Evolutionary conservation across 768 basidiomycete genomes (phyloP), one percentile per base, ranked within the genome.

Genomic region (Sporobolomyces phaffii): DNA sequence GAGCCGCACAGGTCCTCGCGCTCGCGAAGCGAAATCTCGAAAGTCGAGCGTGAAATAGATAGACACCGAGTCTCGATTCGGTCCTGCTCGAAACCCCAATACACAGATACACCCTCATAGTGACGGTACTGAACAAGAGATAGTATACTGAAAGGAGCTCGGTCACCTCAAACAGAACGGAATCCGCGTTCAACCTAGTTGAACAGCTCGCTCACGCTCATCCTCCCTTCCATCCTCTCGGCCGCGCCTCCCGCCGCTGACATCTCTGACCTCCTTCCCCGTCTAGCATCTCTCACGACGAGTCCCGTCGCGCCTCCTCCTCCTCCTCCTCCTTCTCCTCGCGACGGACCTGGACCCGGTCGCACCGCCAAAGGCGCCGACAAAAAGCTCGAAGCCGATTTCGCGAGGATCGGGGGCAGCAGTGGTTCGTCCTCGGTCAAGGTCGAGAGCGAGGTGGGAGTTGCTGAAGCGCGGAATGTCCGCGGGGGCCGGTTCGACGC

Each of bases 181-280:
- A n/a, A n/a, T n/a, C n/a, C n/a, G n/a, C n/a, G n/a, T n/a, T n/a
- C n/a, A n/a, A n/a, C n/a, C n/a, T n/a, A 64, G 34, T 34, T 18
- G 52, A 68, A 59, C 60, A 68, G 26, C 56, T 68, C 65, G 8
- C 40, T 45, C 2, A 68, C 65, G 54, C 60, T 68, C 65, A 68
- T 68, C 53, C 43, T 47, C 2, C 60, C 65, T 50, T 58, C 54
- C 65, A 68, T 68, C 49, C 56, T 62, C 40, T 58, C 52, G 6
- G 52, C 56, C 24, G 41, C 56, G 13, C 11, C n/a, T n/a, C 50
- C 36, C 20, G 18, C 17, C 5, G n/a, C 22, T 18, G 47, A 48
- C 29, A 43, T 3, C 22, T 20, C 29, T 18, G 56, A 58, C 10
- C 17, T 31, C 29, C 56, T 44, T 26, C 41, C 33, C 43, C n/a